These are phyloP conservation scores for Monilinia fructicola DNA, from an alignment of 2,329 filamentous ascomycete genomes.

Conservation along the genomic window DNA sequence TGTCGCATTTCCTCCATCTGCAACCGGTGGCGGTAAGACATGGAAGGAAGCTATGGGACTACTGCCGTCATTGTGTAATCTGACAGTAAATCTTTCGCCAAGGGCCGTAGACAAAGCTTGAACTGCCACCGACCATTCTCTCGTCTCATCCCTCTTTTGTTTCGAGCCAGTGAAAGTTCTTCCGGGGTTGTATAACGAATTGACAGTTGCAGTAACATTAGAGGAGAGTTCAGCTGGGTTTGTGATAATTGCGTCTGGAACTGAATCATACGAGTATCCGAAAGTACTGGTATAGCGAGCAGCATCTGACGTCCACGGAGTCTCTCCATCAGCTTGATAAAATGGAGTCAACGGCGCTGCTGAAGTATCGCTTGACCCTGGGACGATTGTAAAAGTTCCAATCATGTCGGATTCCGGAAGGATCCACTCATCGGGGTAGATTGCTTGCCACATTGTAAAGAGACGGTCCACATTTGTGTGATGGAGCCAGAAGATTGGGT, in stretches of 20 bases:
- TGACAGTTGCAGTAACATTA: slow-evolving; percentile 62
- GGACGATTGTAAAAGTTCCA: slow-evolving; percentile 39
- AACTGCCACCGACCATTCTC: slow-evolving; percentile 30
- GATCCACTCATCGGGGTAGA: slow-evolving; percentile 41
- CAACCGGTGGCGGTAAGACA: slow-evolving; percentile 2
- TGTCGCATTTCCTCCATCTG: slow-evolving; percentile 20
- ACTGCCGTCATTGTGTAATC: not conserved
- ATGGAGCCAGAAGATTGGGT: slow-evolving; percentile 52
- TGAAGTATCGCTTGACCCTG: slow-evolving; percentile 35
- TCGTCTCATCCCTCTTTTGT: not conserved
- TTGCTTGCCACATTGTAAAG: slow-evolving; percentile 52
- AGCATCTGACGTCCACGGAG: slow-evolving; percentile 30
- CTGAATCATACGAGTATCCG: slow-evolving; percentile 37
- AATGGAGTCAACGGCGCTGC: slow-evolving; percentile 35
- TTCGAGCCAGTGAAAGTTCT: slow-evolving; percentile 5
- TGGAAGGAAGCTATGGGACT: not conserved
- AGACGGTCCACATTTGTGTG: slow-evolving; percentile 61
- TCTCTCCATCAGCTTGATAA: slow-evolving; percentile 34
- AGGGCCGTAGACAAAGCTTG: not conserved
- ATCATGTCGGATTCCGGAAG: slow-evolving; percentile 39
- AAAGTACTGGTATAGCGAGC: slow-evolving; percentile 29
- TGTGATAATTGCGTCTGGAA: slow-evolving; percentile 52
- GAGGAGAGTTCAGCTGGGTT: slow-evolving; percentile 49
- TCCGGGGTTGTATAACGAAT: slow-evolving; percentile 48
- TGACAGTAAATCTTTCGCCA: not conserved